Base-by-base conservation (phyloP, 2,329 filamentous ascomycete genomes). In the Beauveria sp. region DNA sequence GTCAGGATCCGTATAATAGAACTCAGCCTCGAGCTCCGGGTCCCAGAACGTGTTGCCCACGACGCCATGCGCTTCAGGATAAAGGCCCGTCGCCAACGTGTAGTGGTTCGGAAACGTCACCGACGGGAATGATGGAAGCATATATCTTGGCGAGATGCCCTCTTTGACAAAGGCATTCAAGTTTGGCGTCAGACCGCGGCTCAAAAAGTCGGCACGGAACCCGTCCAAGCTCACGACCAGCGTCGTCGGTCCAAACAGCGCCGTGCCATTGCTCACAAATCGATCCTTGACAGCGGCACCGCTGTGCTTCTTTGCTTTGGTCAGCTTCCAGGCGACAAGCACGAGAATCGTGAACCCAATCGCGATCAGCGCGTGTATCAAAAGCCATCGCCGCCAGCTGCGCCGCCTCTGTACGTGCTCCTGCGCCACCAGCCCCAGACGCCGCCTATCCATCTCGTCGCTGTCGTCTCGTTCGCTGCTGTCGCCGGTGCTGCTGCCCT, bases 101-200 rank as follows among this genome's bases (percentile, higher is more conserved):
- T 93, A 97, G 73, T 98, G 95, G 68, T 98, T 93, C 14, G 95
- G 95, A 68, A 99, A 99, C 0, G 95, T 99, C 51, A 99, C 91
- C 24, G 91, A 96, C 0, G 95, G 95, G 66, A 99, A 99, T 45
- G 91, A 96, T 0, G 95, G 95, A 7, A 86, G 82, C 92, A 99
- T 97, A 75, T 93, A 97, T 66, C 86, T 82, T 3, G 95, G 93
- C 6, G 93, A 96, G 12, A 98, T 86, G 34, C 95, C 95, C 65
- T 91, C 86, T 63, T 85, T 83, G 64, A 96, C 80, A 65, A 99
- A 88, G 2, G 86, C 81, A 67, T 86, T 90, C 9, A 99, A 79
- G 2, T 88, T 86, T 1, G 93, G 95, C 1, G 93, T 97, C 38
- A 98, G 76, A 0, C 87, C 88, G 16, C 92, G 86, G 65, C 89